phyloP scores from a whole-genome alignment of 805 yeast species.

The Saccharomycopsis malanga region DNA sequence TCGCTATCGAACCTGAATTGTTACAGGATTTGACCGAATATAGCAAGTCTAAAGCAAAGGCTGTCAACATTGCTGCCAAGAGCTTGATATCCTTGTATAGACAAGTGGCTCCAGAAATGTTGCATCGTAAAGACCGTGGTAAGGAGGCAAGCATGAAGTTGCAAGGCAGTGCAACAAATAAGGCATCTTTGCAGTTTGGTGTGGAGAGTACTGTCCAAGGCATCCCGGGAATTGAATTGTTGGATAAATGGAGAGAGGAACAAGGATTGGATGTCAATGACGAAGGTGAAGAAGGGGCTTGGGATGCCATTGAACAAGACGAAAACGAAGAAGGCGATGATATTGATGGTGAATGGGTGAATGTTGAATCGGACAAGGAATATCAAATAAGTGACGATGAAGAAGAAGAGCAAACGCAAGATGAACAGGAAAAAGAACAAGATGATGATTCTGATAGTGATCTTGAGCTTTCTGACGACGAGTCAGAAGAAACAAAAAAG shows the following conservation, averaged over 20 bases:
- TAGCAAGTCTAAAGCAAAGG: conserved; percentile 87
- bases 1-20: conserved; percentile 83
- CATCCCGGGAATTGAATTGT: conserved; percentile 85
- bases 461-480: conserved; percentile 22
- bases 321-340: conserved; percentile 46
- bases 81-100: conserved; percentile 79
- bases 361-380: conserved; percentile 76
- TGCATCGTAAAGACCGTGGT: conserved; percentile 85
- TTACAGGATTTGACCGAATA: conserved; percentile 87
- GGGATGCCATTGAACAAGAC: conserved; percentile 46
- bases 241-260: conserved; percentile 75
- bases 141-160: conserved; percentile 81
- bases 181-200: conserved; percentile 59
- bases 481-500: conserved; percentile 1
- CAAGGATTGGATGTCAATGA: conserved; percentile 50
- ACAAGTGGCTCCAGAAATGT: conserved; percentile 95
- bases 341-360: conserved; percentile 89
- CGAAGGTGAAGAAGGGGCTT: conserved; percentile 54
- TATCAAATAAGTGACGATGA: conserved; percentile 45
- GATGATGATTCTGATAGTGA: conserved; percentile 38
- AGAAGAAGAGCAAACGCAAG: conserved; percentile 31
- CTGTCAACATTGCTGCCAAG: conserved; percentile 92
- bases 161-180: conserved; percentile 49
- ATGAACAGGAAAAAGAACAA: conserved; percentile 28
- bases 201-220: conserved; percentile 59